Evolutionary conservation across 2,329 filamentous ascomycete genomes (phyloP), one percentile per base, ranked within the genome.

Genomic region (Ascochyta clinopodiicola): DNA sequence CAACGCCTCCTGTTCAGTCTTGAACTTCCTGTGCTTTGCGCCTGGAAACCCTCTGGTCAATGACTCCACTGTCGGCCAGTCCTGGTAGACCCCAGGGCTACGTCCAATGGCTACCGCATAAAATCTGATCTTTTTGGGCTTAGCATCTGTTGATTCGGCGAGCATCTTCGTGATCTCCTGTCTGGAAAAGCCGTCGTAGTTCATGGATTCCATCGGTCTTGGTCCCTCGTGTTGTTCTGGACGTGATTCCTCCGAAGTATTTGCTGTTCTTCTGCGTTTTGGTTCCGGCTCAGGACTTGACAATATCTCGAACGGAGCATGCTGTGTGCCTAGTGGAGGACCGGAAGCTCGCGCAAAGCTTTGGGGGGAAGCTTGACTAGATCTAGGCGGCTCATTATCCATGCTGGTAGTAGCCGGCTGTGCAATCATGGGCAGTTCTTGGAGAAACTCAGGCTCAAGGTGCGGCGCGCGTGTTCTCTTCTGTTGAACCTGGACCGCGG

Each of bases 41-140:
- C 86, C 86, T 64, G 88, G 88, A 71, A 87, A 88, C 1, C 89
- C 90, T 25, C 81, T 84, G 56, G 95, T 90, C 61, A 93, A 89
- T 61, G 85, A 79, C 56, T 88, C 81, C 8, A 88, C 91, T 29
- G 86, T 84, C 12, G 82, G 75, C 92, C 92, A 88, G 44, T 83
- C 80, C 2, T 81, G 82, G 69, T 88, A 88, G 4, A 88, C 83
- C 2, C 85, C 86, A 0, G 85, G 84, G 12, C 78, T 73, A 25
- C 79, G 78, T 8, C 86, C 86, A 50, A 75, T 77, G 63, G 82
- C 83, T 6, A 88, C 83, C 10, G 80, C 86, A 57, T 88, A 88
- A 69, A 80, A 88, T 66, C 82, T 81, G 22, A 77, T 74, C 29
- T 76, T 76, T 42, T 76, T 65, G 31, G 77, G 72, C 13, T 68